phyloP scores from a whole-genome alignment of 495 filamentous ascomycete genomes.

The Penicillium canescens region DNA sequence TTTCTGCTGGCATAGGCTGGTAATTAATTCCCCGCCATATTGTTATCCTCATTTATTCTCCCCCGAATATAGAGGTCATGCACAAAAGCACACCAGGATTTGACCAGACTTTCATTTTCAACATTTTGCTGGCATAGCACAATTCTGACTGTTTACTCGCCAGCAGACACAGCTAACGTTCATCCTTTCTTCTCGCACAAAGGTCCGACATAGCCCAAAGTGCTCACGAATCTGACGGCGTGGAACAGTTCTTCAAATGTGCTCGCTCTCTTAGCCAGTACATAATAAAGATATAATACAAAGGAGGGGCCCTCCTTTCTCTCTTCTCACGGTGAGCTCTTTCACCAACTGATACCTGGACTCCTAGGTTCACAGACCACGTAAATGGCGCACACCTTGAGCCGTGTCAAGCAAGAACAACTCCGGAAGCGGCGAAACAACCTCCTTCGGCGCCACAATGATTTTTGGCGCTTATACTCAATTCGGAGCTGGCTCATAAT shows the following conservation, averaged over 20 bases:
- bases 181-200: too few species aligned
- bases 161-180: too few species aligned
- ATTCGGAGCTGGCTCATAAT: slow-evolving; percentile 12
- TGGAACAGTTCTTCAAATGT: not conserved
- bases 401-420: slow-evolving; percentile 13
- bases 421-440: slow-evolving; percentile 16
- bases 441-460: slow-evolving; percentile 11
- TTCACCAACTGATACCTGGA: not conserved
- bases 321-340: not conserved
- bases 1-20: too few species aligned
- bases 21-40: too few species aligned
- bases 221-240: not conserved
- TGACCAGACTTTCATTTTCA: too few species aligned
- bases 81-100: too few species aligned
- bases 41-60: too few species aligned
- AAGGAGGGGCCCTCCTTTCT: not conserved
- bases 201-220: not conserved
- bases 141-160: too few species aligned
- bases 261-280: not conserved
- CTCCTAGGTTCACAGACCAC: not conserved
- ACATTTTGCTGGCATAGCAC: too few species aligned
- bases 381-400: slow-evolving; percentile 1
- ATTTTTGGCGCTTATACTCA: slow-evolving; percentile 11
- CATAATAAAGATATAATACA: not conserved
- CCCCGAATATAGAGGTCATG: too few species aligned